A percentile compares a stretch with the other conserved stretches of the same genome.
Evolutionary conservation across 208 protist genomes (phyloP).

Genomic region (Crithidia acanthocephali): DNA sequence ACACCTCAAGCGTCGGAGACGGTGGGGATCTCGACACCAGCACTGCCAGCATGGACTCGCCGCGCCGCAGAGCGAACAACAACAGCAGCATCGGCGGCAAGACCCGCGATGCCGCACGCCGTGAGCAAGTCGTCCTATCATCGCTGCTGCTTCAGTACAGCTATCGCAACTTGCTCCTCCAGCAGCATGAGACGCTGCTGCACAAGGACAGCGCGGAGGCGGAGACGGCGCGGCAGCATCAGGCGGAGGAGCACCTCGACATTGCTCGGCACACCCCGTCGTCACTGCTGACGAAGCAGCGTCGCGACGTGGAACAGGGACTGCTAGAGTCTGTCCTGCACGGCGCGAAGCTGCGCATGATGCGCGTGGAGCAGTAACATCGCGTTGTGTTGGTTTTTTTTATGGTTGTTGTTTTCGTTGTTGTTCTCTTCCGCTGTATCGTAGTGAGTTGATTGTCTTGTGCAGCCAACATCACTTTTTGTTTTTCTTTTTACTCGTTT

Average conservation of each 20-base stretch:
- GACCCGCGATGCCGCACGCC: slow-evolving; percentile 26
- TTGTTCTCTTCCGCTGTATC: no score
- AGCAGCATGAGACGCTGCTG: slow-evolving; percentile 64
- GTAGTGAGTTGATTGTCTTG: no score
- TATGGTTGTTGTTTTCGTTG: no score
- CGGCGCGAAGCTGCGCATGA: slow-evolving; percentile 29
- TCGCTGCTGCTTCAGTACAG: slow-evolving; percentile 59
- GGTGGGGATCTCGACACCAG: slow-evolving; percentile 19
- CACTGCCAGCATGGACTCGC: slow-evolving; percentile 2
- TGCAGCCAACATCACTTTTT: no score
- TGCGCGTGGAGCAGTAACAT: slow-evolving; percentile 28
- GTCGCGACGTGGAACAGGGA: slow-evolving; percentile 63
- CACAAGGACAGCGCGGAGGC: slow-evolving; percentile 31
- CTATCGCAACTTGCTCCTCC: slow-evolving; percentile 68
- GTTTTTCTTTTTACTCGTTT: neutral
- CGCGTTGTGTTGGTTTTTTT: neutral
- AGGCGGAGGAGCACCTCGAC: slow-evolving; percentile 30
- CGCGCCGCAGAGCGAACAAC: neutral
- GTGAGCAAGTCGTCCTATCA: slow-evolving; percentile 47
- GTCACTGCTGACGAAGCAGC: slow-evolving; percentile 68
- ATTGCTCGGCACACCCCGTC: slow-evolving; percentile 18
- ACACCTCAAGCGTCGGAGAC: neutral
- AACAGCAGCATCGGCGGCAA: slow-evolving; percentile 21
- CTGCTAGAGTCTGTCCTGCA: slow-evolving; percentile 62
- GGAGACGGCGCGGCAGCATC: slow-evolving; percentile 22